phyloP scores from a whole-genome alignment of 768 basidiomycete species.

The Termitomyces sp. region DNA sequence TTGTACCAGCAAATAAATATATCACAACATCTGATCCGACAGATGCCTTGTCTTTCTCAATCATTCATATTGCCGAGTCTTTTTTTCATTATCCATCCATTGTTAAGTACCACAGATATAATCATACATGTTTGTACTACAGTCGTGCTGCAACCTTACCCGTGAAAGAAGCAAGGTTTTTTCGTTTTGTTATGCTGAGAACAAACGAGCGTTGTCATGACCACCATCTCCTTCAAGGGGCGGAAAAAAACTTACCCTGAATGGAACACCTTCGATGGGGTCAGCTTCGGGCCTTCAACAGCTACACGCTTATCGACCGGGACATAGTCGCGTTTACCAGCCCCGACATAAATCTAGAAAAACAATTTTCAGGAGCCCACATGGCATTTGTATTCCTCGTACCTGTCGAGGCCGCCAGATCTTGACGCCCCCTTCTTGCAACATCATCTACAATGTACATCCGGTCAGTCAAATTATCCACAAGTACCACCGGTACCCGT shows the following conservation, averaged over 20 bases:
- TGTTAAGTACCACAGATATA: conserved; percentile 4
- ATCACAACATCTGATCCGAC: conserved; percentile 14
- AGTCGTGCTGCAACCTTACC: conserved; percentile 47
- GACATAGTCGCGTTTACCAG: conserved; percentile 71
- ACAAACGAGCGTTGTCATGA: conserved; percentile 31
- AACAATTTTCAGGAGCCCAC: not conserved
- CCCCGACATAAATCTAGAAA: conserved; percentile 73
- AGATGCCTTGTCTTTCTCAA: not conserved
- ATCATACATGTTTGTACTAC: conserved; percentile 12
- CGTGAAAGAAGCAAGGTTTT: conserved; percentile 59
- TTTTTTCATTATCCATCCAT: not conserved
- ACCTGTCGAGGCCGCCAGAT: conserved; percentile 91
- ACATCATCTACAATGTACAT: conserved; percentile 85
- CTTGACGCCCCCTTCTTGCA: conserved; percentile 85
- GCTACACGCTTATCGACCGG: conserved; percentile 55
- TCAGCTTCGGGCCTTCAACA: conserved; percentile 53
- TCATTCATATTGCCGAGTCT: not conserved
- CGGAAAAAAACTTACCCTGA: conserved; percentile 60
- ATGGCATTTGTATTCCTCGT: conserved; percentile 16
- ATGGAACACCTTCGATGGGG: conserved; percentile 62
- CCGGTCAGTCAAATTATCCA: not conserved
- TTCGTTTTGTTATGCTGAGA: conserved; percentile 63
- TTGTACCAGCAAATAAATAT: conserved; percentile 19
- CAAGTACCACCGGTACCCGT: not conserved
- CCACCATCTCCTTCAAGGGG: conserved; percentile 22